phyloP scores from a whole-genome alignment of 2,329 filamentous ascomycete genomes.

The Fusarium foetens region DNA sequence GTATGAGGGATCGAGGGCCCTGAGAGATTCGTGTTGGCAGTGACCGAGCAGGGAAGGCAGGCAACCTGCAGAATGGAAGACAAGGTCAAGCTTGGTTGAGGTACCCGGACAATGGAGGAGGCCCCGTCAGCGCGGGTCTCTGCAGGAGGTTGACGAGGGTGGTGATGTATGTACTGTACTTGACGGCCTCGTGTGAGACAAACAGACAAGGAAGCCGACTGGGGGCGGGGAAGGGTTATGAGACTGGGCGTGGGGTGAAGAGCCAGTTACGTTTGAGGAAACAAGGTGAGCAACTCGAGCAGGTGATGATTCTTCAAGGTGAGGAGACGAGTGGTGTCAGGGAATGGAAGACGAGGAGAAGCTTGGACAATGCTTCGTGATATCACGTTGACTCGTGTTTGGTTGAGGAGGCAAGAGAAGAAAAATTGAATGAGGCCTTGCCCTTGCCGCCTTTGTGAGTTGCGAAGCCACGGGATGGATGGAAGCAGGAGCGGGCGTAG shows the following conservation, averaged over 20 bases:
- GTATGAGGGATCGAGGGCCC: constrained; percentile 29
- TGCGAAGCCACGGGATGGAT: background rate
- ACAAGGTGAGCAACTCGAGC: constrained; percentile 41
- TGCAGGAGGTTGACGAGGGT: constrained; percentile 28
- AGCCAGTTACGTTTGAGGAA: constrained; percentile 29
- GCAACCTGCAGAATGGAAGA: constrained; percentile 22
- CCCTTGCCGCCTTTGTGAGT: constrained; percentile 2
- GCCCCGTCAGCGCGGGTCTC: constrained; percentile 39
- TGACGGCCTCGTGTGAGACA: constrained; percentile 29
- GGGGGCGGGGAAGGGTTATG: constrained; percentile 23
- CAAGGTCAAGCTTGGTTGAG: constrained; percentile 1
- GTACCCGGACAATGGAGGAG: constrained; percentile 11
- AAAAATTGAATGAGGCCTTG: constrained; percentile 15
- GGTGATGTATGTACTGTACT: constrained; percentile 25
- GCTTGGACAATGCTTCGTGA: constrained; percentile 9
- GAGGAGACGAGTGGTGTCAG: constrained; percentile 45
- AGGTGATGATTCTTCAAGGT: constrained; percentile 40
- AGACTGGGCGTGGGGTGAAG: constrained; percentile 39
- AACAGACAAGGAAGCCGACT: constrained; percentile 10
- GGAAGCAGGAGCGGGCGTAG: constrained; percentile 18
- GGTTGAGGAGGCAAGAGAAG: constrained; percentile 23
- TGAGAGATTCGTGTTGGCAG: constrained; percentile 26
- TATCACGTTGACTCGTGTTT: constrained; percentile 40
- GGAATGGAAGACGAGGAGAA: constrained; percentile 4
- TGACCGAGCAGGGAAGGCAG: constrained; percentile 17